Conservation (phyloP, 1,284 basidiomycete genomes). For the Tylopilus sp. region DNA sequence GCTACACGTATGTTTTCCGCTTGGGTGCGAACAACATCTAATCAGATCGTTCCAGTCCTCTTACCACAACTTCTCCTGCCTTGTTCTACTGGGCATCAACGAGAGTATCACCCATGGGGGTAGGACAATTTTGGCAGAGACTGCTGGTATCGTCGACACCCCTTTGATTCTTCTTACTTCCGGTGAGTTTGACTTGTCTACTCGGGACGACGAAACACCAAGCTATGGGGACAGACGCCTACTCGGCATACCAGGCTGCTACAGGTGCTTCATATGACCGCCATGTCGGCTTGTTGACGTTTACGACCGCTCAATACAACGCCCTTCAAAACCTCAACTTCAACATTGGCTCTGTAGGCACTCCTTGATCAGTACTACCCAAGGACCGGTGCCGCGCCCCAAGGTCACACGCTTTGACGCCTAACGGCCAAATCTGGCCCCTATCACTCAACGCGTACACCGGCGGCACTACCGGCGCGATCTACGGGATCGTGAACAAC, state of each 20-base stretch:
- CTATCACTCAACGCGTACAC: slow-evolving; percentile 41
- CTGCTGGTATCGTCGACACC: slow-evolving; percentile 62
- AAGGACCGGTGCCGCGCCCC: neutral
- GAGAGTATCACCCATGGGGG: slow-evolving; percentile 53
- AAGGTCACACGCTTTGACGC: slow-evolving; percentile 38
- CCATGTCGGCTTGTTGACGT: slow-evolving; percentile 39
- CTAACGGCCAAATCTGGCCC: slow-evolving; percentile 52
- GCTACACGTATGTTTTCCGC: slow-evolving; percentile 40
- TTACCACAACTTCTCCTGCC: slow-evolving; percentile 48
- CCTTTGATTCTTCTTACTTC: slow-evolving; percentile 38
- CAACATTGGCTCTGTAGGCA: slow-evolving; percentile 37
- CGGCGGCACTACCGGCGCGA: slow-evolving; percentile 36
- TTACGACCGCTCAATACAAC: slow-evolving; percentile 37
- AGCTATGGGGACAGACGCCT: slow-evolving; percentile 41
- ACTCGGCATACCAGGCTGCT: slow-evolving; percentile 44
- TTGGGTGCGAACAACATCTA: neutral
- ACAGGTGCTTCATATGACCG: slow-evolving; percentile 51
- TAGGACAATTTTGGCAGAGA: slow-evolving; percentile 42
- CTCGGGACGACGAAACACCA: neutral
- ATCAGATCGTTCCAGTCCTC: slow-evolving; percentile 33
- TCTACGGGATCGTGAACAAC: slow-evolving; percentile 52
- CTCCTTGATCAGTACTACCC: neutral
- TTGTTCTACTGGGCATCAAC: slow-evolving; percentile 58
- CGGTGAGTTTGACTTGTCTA: slow-evolving; percentile 18
- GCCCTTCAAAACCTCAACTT: slow-evolving; percentile 43